phyloP scores from a whole-genome alignment of 2,329 filamentous ascomycete species.

The Fusarium tricinctum region DNA sequence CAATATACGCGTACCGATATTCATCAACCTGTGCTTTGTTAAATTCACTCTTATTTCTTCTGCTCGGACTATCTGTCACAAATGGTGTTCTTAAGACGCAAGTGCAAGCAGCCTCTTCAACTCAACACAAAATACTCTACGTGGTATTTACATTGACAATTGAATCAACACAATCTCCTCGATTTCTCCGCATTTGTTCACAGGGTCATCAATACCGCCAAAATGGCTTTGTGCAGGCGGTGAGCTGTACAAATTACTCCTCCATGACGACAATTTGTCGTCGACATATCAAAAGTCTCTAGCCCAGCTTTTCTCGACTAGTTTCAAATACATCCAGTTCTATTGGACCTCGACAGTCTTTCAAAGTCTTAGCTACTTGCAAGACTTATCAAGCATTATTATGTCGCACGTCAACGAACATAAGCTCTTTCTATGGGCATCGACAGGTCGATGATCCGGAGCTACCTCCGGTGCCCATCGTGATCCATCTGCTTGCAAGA shows the following conservation, averaged over 20 bases:
- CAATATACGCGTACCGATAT: no score
- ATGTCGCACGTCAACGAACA: neutral
- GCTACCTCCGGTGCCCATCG: neutral
- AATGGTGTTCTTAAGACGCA: no score
- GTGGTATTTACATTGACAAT: neutral
- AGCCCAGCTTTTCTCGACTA: neutral
- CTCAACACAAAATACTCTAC: neutral
- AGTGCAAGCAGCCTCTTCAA: no score
- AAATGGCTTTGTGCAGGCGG: neutral
- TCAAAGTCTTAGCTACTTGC: neutral
- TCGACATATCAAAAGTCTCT: neutral
- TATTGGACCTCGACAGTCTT: neutral
- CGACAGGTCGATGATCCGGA: conserved; percentile 4
- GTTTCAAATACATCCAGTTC: neutral
- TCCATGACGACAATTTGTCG: conserved; percentile 9
- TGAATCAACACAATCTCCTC: neutral
- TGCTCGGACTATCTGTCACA: no score
- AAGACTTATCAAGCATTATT: neutral
- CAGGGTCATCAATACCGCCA: neutral
- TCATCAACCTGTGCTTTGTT: no score
- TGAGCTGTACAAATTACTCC: neutral
- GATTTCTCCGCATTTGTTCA: neutral
- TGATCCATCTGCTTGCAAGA: neutral
- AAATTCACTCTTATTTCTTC: no score
- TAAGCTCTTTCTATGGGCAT: neutral